Percentiles rank a stretch among this genome's conserved stretches.
Conservation (phyloP, 1,139 yeast species). For the Suhomyces taliae region DNA sequence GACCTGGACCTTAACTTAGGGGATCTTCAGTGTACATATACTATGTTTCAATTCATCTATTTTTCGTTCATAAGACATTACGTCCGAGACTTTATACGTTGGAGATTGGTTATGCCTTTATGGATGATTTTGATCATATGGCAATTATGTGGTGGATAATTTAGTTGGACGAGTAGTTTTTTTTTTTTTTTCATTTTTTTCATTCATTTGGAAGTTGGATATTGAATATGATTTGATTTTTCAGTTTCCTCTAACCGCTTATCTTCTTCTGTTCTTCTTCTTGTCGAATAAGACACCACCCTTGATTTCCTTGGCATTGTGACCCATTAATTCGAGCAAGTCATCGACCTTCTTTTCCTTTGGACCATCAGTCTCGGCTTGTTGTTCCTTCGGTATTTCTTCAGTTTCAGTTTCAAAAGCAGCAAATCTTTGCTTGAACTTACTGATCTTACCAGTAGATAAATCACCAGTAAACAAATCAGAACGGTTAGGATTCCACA, state of each 20-base stretch:
- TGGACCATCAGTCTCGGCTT: slow-evolving; percentile 5
- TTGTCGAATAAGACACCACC: slow-evolving; percentile 63
- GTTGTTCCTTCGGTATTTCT: slow-evolving; percentile 16
- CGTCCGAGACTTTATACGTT: too few relatives aligned
- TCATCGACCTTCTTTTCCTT: slow-evolving; percentile 38
- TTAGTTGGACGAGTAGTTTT: not conserved
- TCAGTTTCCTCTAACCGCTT: slow-evolving; percentile 5
- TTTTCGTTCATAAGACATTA: too few relatives aligned
- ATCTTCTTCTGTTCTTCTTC: slow-evolving; percentile 38
- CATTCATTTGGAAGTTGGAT: not conserved
- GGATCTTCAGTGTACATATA: not conserved
- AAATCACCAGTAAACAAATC: slow-evolving; percentile 75
- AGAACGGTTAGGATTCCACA: slow-evolving; percentile 86
- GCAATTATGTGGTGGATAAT: not conserved
- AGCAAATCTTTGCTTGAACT: slow-evolving; percentile 76
- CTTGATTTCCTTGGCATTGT: slow-evolving; percentile 61
- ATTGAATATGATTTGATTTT: not conserved
- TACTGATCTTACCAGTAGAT: slow-evolving; percentile 82
- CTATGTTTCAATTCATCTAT: not conserved
- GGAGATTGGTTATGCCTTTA: too few relatives aligned
- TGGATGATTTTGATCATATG: too few relatives aligned
- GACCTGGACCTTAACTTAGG: too few relatives aligned
- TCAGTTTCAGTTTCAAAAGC: slow-evolving; percentile 45
- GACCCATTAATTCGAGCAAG: slow-evolving; percentile 62
- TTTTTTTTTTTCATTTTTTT: not conserved